Evolutionary conservation across 31 red algal genomes (phyloP), one percentile per base, ranked within the genome.

Genomic region (Porphyra umbilicalis): DNA sequence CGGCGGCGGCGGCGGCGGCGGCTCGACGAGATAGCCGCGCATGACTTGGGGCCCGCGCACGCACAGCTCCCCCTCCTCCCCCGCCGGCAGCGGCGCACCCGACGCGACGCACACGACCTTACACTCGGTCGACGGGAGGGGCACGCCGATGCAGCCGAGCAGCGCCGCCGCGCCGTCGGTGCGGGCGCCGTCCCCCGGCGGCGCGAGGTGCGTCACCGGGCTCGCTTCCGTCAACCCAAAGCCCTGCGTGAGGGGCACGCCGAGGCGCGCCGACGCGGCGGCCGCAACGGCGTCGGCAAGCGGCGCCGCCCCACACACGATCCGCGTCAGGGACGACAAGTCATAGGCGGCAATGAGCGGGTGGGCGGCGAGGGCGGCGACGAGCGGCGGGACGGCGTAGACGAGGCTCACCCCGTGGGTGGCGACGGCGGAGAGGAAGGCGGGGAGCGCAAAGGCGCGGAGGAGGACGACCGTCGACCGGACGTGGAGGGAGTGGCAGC

Each of bases 11-110:
- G 81, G 71, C 36, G 81, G 39, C 44, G 25, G 6, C 34, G 81
- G 82, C 77, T 35, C 79, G 36, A 35, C 76, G 84, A 85, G 85
- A 34, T 90, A 90, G 25, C 88, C 88, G 2, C 38, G 35, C 77
- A 90, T 87, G 2, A 90, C 83, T 36, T 90, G 88, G 10, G 88
- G 88, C 32, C 88, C 88, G 35, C 83, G 82, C 18, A 90, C 40
- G 38, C 78, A 90, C 11, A 90, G 38, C 34, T 90, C 88, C 14
- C 88, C 88, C 32, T 86, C 77, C 3, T 32, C 34, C 35, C 76
- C 74, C 31, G 38, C 15, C 31, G 33, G 42, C 8, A 37, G 20
- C 9, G 67, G 68, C 35, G 38, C 40, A 10, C 77, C 83, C 25
- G 71, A 76, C 36, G 35, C 84, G 16, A 38, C 10, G 79, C 80